phyloP scores from a whole-genome alignment of 2,329 filamentous ascomycete species.

The Ophiostoma fasciatum region DNA sequence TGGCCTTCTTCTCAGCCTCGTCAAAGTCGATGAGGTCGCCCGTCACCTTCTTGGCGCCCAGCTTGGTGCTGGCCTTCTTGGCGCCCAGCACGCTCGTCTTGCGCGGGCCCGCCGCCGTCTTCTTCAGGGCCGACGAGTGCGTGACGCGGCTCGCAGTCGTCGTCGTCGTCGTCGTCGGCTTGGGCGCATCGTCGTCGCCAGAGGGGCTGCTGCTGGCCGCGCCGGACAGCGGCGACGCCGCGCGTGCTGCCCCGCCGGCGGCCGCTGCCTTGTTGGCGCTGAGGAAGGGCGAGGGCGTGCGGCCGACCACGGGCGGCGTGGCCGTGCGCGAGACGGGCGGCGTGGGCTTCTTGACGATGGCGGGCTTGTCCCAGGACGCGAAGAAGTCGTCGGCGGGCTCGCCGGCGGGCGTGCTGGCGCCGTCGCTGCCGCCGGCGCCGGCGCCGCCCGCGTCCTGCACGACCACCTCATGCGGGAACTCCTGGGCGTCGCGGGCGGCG shows the following conservation, averaged over 20 bases:
- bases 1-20: constrained; percentile 90
- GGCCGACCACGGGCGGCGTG: constrained; percentile 67
- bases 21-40: constrained; percentile 84
- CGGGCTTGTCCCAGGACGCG: constrained; percentile 95
- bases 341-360: constrained; percentile 90
- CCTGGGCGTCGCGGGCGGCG: constrained; percentile 66
- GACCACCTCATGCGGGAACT: constrained; percentile 77
- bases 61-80: constrained; percentile 59
- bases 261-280: constrained; percentile 50
- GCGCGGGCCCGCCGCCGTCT: constrained; percentile 54
- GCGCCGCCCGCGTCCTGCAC: constrained; percentile 56
- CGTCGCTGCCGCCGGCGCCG: constrained; percentile 55
- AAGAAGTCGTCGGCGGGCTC: constrained; percentile 91
- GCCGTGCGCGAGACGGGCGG: constrained; percentile 82
- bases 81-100: constrained; percentile 77
- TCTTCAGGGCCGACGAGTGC: constrained; percentile 69
- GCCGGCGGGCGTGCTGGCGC: constrained; percentile 60
- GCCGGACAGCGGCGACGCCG: constrained; percentile 67
- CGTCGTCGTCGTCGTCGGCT: too few species aligned
- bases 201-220: constrained; percentile 39
- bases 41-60: constrained; percentile 84
- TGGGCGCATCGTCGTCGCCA: constrained; percentile 28
- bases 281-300: constrained; percentile 82
- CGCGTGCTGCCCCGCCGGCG: constrained; percentile 68
- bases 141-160: constrained; percentile 61